Conservation (phyloP, 345 rosid genomes). For the Iberis pinnata region DNA sequence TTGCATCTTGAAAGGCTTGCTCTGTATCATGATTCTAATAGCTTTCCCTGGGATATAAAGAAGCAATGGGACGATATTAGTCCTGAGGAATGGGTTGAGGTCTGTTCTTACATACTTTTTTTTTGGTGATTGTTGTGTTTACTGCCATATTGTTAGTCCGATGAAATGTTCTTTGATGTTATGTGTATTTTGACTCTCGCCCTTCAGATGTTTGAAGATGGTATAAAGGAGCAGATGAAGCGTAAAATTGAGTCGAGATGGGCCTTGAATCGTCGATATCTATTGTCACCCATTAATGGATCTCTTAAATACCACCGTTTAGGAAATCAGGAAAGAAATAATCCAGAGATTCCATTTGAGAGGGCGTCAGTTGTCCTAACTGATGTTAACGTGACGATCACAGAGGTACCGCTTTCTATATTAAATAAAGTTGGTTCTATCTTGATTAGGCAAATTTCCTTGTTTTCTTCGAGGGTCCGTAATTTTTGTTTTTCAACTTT, state of each 20-base stretch:
- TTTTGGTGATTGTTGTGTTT: conserved; percentile 1
- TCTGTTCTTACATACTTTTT: conserved; percentile 34
- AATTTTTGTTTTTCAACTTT: conserved; percentile 3
- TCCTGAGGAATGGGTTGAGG: conserved; percentile 94
- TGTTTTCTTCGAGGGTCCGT: conserved; percentile 8
- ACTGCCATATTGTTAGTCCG: conserved; percentile 5
- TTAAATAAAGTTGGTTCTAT: conserved; percentile 1
- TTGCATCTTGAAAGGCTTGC: conserved; percentile 94
- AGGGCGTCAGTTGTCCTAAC: conserved; percentile 71
- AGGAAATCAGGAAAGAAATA: conserved; percentile 88
- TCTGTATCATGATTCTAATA: conserved; percentile 80
- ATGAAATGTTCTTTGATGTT: conserved; percentile 10
- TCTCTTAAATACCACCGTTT: conserved; percentile 87
- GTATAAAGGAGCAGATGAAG: conserved; percentile 62
- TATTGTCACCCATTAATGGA: conserved; percentile 91
- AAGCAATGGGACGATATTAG: conserved; percentile 88
- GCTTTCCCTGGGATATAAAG: conserved; percentile 70
- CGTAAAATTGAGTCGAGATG: conserved; percentile 47
- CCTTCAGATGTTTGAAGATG: conserved; percentile 89
- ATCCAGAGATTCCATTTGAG: conserved; percentile 91
- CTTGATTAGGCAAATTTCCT: conserved; percentile 7
- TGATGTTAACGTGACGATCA: conserved; percentile 72
- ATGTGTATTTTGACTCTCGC: conserved; percentile 5
- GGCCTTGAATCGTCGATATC: conserved; percentile 68
- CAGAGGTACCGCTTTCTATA: conserved; percentile 53